phyloP scores from a whole-genome alignment of 192 early-diverging fungal genomes.

The Coemansia nantahalensis region DNA sequence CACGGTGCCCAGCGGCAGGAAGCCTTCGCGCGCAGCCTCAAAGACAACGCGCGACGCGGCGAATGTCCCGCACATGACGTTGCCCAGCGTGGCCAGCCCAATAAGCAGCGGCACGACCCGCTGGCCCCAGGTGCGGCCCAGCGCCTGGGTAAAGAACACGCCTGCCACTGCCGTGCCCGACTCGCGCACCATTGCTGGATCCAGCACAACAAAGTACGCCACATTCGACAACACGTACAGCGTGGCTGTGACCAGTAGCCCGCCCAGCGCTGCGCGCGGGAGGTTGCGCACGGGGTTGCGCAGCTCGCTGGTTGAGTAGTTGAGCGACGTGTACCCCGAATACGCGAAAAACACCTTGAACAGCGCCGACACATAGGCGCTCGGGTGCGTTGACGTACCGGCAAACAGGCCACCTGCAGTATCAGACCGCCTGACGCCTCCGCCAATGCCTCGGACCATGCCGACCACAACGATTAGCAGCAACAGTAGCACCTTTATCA shows the following conservation, averaged over 20 bases:
- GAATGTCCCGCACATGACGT: conserved; percentile 45
- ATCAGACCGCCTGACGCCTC: too few species aligned
- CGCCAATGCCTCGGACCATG: conserved; percentile 1
- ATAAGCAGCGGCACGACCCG: conserved; percentile 52
- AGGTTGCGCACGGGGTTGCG: conserved; percentile 57
- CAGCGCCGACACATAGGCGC: conserved; percentile 42
- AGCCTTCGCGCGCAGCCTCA: conserved; percentile 56
- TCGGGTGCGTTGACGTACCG: conserved; percentile 26
- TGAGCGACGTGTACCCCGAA: conserved; percentile 58
- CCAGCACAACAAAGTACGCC: conserved; percentile 56
- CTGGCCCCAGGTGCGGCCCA: conserved; percentile 48
- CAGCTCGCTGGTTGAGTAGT: conserved; percentile 63
- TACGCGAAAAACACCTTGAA: conserved; percentile 59
- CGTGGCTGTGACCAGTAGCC: conserved; percentile 49
- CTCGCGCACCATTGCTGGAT: conserved; percentile 23
- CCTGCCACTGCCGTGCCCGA: conserved; percentile 50
- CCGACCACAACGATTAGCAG: conserved; percentile 45
- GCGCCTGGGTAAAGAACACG: conserved; percentile 47
- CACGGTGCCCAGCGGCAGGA: conserved; percentile 38
- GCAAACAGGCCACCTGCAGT: conserved; percentile 16
- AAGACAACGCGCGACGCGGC: conserved; percentile 51
- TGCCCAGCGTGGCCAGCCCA: conserved; percentile 51
- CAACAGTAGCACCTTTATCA: conserved; percentile 49
- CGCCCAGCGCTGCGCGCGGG: conserved; percentile 55
- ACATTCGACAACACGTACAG: conserved; percentile 58